Evolutionary conservation across 352 stramenopile genomes (phyloP).

Genomic region (Pythium biforme): DNA sequence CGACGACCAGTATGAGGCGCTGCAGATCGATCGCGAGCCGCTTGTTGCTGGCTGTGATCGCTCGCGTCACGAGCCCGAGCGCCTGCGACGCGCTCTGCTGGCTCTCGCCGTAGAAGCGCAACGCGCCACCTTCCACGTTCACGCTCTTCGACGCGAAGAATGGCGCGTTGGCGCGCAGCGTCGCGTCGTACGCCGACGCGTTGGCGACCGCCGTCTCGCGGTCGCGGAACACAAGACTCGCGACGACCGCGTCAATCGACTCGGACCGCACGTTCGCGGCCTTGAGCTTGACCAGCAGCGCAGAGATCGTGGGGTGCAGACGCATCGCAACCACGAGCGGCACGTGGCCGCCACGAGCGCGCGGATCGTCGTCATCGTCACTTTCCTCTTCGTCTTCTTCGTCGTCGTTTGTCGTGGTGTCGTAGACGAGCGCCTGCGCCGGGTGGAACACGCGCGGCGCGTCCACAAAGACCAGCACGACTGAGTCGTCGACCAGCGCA

Average conservation of each 20-base stretch:
- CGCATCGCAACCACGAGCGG: conserved; percentile 23
- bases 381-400: background rate
- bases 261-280: background rate
- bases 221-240: conserved; percentile 23
- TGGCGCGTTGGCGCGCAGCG: background rate
- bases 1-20: conserved; percentile 17
- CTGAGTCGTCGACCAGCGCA: conserved; percentile 11
- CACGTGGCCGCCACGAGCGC: no score
- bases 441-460: conserved; percentile 21
- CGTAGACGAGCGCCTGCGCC: conserved; percentile 18
- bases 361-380: background rate
- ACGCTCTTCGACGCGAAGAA: conserved; percentile 9
- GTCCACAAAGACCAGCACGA: conserved; percentile 22
- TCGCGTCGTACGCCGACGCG: background rate
- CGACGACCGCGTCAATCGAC: conserved; percentile 5
- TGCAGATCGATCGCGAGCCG: conserved; percentile 5
- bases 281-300: conserved; percentile 10
- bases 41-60: conserved; percentile 8
- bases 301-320: conserved; percentile 13
- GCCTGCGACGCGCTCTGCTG: conserved; percentile 17
- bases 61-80: conserved; percentile 18
- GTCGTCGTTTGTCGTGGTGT: background rate
- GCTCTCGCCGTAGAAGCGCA: conserved; percentile 14
- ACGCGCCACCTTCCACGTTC: conserved; percentile 21
- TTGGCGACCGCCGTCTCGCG: background rate